Conservation (phyloP, 768 basidiomycete species). For the Amanita fuliginea region DNA sequence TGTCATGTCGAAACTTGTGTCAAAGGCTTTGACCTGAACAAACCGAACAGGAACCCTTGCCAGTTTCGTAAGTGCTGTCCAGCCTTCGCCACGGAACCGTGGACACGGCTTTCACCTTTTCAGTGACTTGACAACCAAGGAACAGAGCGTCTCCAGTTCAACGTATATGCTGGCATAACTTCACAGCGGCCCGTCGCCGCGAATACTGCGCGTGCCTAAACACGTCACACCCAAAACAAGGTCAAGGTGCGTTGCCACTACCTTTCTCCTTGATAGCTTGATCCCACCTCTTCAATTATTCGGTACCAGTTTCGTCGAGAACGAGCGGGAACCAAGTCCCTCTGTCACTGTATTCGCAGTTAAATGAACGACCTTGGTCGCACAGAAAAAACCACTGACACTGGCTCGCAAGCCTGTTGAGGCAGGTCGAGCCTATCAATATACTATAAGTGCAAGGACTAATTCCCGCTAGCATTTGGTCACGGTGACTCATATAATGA, state of each 20-base stretch:
- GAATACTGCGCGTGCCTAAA: constrained; percentile 5
- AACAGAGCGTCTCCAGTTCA: not conserved
- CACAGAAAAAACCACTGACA: too few relatives aligned
- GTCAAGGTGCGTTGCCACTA: not conserved
- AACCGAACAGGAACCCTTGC: not conserved
- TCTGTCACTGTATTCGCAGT: not conserved
- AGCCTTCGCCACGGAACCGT: constrained; percentile 1
- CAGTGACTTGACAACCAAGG: not conserved
- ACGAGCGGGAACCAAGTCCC: too few relatives aligned
- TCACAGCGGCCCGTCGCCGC: not conserved
- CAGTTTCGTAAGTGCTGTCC: not conserved
- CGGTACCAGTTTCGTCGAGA: not conserved
- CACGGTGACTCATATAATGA: constrained; percentile 7
- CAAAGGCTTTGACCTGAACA: not conserved
- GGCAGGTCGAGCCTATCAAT: constrained; percentile 7
- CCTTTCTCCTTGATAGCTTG: not conserved
- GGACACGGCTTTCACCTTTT: not conserved
- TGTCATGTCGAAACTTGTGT: not conserved
- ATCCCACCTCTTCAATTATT: not conserved
- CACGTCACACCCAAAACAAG: not conserved
- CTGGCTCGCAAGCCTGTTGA: not conserved
- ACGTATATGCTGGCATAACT: not conserved
- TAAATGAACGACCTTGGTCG: constrained; percentile 1
- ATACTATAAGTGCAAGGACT: constrained; percentile 4
- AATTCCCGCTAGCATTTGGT: constrained; percentile 5